phyloP scores from a whole-genome alignment of 2,329 filamentous ascomycete species.

The Nannizziopsis arthrosporioides region DNA sequence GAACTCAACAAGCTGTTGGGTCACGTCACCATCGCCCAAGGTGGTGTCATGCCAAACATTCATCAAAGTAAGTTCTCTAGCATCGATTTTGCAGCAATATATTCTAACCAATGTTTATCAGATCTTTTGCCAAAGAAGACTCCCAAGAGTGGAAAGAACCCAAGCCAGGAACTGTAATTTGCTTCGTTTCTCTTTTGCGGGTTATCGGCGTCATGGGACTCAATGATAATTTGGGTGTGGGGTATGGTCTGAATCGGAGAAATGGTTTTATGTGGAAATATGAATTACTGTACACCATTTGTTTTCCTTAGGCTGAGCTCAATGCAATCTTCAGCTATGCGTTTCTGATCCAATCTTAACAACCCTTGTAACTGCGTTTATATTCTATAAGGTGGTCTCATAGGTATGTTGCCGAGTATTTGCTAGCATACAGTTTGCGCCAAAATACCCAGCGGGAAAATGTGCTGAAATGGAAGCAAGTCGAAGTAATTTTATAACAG shows the following conservation, averaged over 20 bases:
- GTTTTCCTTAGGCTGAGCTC: too few species aligned
- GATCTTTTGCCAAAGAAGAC: constrained; percentile 99
- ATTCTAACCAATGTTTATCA: constrained; percentile 31
- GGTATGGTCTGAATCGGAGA: constrained; percentile 44
- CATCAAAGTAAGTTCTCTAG: constrained; percentile 66
- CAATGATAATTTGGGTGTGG: constrained; percentile 42
- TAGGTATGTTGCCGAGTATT: too few species aligned
- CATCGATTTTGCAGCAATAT: constrained; percentile 16
- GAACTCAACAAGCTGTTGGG: constrained; percentile 98
- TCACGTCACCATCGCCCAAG: constrained; percentile 92
- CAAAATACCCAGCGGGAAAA: too few species aligned
- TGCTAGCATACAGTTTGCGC: too few species aligned
- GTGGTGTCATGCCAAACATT: constrained; percentile 93
- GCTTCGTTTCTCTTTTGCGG: constrained; percentile 39
- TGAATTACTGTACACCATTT: too few species aligned
- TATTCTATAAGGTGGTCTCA: too few species aligned
- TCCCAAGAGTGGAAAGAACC: constrained; percentile 80
- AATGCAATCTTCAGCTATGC: too few species aligned
- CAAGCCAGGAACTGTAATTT: constrained; percentile 85
- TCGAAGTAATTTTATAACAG: too few species aligned
- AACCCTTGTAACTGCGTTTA: too few species aligned
- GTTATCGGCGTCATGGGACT: constrained; percentile 49
- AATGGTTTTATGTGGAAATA: too few species aligned
- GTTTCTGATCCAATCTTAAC: too few species aligned
- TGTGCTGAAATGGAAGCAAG: too few species aligned